Evolutionary conservation across 164 flowering plant species (phyloP).

Genomic region (Santalum album): DNA sequence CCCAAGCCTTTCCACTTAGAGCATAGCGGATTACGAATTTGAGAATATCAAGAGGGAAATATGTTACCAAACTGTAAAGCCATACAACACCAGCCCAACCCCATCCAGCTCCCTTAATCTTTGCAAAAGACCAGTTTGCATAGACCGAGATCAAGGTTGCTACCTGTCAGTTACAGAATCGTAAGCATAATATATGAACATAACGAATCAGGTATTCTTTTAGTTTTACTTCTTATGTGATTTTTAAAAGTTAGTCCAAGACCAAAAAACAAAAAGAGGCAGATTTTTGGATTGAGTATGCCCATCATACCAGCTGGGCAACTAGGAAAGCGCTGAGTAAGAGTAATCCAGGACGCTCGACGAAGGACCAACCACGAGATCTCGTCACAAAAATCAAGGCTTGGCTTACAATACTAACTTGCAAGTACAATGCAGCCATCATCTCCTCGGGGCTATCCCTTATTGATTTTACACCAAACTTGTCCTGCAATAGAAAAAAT

Average conservation of each 20-base stretch:
- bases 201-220: too few relatives aligned
- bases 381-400: conserved; percentile 49
- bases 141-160: conserved; percentile 44
- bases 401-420: conserved; percentile 50
- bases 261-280: too few relatives aligned
- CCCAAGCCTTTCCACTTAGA: conserved; percentile 46
- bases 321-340: conserved; percentile 29
- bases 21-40: conserved; percentile 40
- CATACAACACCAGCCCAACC: conserved; percentile 58
- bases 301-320: conserved; percentile 41
- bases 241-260: too few relatives aligned
- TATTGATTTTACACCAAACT: conserved; percentile 31
- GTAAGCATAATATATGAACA: neutral
- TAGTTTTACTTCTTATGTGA: too few relatives aligned
- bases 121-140: conserved; percentile 44
- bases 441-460: conserved; percentile 16
- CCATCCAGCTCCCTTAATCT: conserved; percentile 37
- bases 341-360: conserved; percentile 49
- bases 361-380: conserved; percentile 50
- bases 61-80: conserved; percentile 39
- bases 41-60: conserved; percentile 34
- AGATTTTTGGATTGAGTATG: too few relatives aligned
- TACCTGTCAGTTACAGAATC: conserved; percentile 19
- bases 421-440: conserved; percentile 51
- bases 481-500: conserved; percentile 29